These are phyloP conservation scores for Chara braunii DNA, from an alignment of 139 green algal genomes.

Conservation along the genomic window DNA sequence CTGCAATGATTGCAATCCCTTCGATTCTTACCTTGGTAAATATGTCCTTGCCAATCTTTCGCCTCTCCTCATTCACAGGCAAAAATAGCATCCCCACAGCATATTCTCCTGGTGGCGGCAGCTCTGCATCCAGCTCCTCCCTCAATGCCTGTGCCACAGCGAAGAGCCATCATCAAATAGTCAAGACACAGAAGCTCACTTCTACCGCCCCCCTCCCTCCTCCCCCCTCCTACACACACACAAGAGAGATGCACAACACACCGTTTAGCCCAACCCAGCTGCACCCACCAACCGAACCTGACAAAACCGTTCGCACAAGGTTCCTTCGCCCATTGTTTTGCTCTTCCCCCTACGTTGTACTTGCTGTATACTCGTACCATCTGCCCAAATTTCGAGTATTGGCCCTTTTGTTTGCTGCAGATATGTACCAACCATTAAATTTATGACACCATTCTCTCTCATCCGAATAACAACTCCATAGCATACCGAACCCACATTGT, in stretches of 20 bases:
- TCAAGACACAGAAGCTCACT: background rate
- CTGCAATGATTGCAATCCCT: too few relatives aligned
- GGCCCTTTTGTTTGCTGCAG: too few relatives aligned
- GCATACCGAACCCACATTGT: too few relatives aligned
- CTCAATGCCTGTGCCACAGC: slow-evolving; percentile 11
- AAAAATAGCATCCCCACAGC: slow-evolving; percentile 80
- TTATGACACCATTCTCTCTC: too few relatives aligned
- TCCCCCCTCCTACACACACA: slow-evolving; percentile 7
- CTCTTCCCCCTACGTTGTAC: too few relatives aligned
- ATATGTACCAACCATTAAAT: too few relatives aligned
- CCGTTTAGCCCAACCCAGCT: background rate
- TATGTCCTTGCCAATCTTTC: slow-evolving; percentile 44
- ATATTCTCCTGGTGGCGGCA: slow-evolving; percentile 50
- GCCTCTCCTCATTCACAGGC: slow-evolving; percentile 57
- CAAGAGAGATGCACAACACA: slow-evolving; percentile 5
- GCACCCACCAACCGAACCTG: too few relatives aligned
- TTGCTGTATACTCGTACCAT: too few relatives aligned
- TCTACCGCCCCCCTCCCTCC: background rate
- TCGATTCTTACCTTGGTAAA: slow-evolving; percentile 29
- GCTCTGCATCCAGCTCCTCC: slow-evolving; percentile 3
- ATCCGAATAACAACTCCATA: too few relatives aligned
- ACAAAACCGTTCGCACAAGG: too few relatives aligned
- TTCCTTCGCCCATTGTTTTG: too few relatives aligned
- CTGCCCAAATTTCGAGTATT: too few relatives aligned
- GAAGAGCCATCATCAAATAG: background rate